A percentile compares a stretch with the other conserved stretches of the same genome.
Conservation (phyloP, 2,329 filamentous ascomycete genomes). For the Lecanoromycetidae sp. region DNA sequence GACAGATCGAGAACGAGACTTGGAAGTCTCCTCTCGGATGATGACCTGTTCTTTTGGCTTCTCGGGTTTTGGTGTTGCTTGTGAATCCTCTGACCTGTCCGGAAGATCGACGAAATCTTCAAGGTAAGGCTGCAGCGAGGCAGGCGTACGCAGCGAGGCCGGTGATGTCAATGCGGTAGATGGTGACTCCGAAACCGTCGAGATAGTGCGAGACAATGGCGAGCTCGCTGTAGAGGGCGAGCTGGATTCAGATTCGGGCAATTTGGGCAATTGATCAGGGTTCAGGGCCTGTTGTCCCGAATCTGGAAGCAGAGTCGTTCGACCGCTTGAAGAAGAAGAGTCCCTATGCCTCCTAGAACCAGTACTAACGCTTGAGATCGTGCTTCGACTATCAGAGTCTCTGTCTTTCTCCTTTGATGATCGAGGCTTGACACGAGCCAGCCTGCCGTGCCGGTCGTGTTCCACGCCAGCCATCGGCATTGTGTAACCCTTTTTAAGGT, state of each 20-base stretch:
- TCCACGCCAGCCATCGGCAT: slow-evolving; percentile 13
- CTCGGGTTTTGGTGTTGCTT: slow-evolving; percentile 8
- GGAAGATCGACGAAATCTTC: slow-evolving; percentile 8
- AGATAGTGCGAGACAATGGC: slow-evolving; percentile 10
- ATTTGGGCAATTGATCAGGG: slow-evolving; percentile 15
- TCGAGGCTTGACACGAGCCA: slow-evolving; percentile 8
- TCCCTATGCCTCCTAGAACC: slow-evolving; percentile 16
- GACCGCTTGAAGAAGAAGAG: slow-evolving; percentile 12
- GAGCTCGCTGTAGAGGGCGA: slow-evolving; percentile 15
- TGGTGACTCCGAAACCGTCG: slow-evolving; percentile 1
- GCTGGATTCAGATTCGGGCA: slow-evolving; percentile 16
- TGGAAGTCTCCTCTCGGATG: neutral
- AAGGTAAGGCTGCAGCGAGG: slow-evolving; percentile 12
- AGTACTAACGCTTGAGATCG: slow-evolving; percentile 14
- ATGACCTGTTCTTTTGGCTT: slow-evolving; percentile 6
- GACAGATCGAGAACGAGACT: neutral
- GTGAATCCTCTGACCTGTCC: neutral
- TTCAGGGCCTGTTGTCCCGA: neutral
- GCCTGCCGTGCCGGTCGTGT: slow-evolving; percentile 6
- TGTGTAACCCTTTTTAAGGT: neutral
- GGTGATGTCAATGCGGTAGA: slow-evolving; percentile 5
- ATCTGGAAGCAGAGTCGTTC: slow-evolving; percentile 3
- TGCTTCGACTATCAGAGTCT: slow-evolving; percentile 15
- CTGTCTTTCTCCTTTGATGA: slow-evolving; percentile 14
- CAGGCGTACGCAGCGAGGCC: neutral